These are phyloP conservation scores for Zygosaccharomyces bailii DNA, from an alignment of 805 yeast genomes.

Conservation along the genomic window DNA sequence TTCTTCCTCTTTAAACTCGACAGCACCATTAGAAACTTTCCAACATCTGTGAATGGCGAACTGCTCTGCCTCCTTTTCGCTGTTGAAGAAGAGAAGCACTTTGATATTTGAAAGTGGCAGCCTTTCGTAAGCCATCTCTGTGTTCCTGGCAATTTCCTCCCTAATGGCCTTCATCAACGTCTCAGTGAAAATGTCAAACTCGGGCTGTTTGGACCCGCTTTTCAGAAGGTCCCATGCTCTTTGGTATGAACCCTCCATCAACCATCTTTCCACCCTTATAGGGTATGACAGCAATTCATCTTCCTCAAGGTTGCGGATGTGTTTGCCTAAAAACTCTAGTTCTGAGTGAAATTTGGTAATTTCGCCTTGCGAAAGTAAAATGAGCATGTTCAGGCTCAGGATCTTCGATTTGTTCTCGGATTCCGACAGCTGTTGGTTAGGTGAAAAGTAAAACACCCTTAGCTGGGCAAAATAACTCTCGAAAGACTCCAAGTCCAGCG, in stretches of 20 bases:
- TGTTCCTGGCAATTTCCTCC: slow-evolving; percentile 77
- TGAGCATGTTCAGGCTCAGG: slow-evolving; percentile 69
- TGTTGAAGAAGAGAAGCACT: slow-evolving; percentile 65
- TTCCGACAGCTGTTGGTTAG: slow-evolving; percentile 35
- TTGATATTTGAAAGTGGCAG: slow-evolving; percentile 83
- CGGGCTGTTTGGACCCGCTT: slow-evolving; percentile 48
- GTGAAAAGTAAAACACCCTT: slow-evolving; percentile 64
- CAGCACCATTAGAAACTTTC: slow-evolving; percentile 50
- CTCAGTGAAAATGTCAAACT: slow-evolving; percentile 73
- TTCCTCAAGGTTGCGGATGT: slow-evolving; percentile 46
- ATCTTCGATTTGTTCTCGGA: slow-evolving; percentile 69
- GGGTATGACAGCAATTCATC: slow-evolving; percentile 80
- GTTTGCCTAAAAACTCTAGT: slow-evolving; percentile 64
- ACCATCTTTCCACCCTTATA: slow-evolving; percentile 82
- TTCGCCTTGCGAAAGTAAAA: slow-evolving; percentile 76
- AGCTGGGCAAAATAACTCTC: slow-evolving; percentile 71
- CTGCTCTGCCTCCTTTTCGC: slow-evolving; percentile 50
- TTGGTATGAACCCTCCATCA: slow-evolving; percentile 95
- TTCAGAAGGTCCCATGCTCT: slow-evolving; percentile 75
- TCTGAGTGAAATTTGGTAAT: slow-evolving; percentile 88
- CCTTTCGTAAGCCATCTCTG: slow-evolving; percentile 70
- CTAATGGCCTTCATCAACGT: slow-evolving; percentile 77
- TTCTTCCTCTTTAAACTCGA: slow-evolving; percentile 42
- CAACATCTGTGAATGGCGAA: slow-evolving; percentile 58
- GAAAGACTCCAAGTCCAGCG: slow-evolving; percentile 59